Conservation (phyloP, 2,329 filamentous ascomycete genomes). For the Verticillium isaacii region DNA sequence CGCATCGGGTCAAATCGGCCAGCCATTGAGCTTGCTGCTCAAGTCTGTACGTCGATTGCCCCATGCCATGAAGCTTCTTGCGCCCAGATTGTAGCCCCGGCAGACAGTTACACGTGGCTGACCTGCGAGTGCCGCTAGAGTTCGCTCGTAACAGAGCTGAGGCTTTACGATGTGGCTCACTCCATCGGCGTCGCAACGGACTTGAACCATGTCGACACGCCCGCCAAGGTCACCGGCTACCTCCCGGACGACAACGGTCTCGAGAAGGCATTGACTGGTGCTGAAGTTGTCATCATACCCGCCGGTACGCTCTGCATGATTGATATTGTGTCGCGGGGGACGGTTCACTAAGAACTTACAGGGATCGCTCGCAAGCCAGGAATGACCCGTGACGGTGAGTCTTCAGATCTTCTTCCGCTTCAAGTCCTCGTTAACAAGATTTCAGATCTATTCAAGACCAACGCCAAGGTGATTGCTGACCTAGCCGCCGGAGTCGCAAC, state of each 20-base stretch:
- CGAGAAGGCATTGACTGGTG: slow-evolving; percentile 57
- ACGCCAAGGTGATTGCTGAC: slow-evolving; percentile 75
- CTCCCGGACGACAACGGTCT: slow-evolving; percentile 59
- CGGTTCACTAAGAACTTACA: neutral
- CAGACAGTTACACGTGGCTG: neutral
- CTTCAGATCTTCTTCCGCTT: too few species aligned
- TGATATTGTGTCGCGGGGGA: too few species aligned
- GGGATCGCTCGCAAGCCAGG: slow-evolving; percentile 74
- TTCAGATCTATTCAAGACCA: slow-evolving; percentile 62
- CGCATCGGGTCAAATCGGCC: slow-evolving; percentile 6
- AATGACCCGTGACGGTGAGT: slow-evolving; percentile 63
- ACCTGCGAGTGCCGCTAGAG: neutral
- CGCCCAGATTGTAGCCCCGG: too few species aligned
- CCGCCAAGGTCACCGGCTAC: slow-evolving; percentile 68
- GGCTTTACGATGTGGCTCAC: slow-evolving; percentile 12
- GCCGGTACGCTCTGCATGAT: slow-evolving; percentile 35
- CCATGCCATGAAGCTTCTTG: too few species aligned
- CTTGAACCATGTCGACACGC: slow-evolving; percentile 75
- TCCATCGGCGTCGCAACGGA: slow-evolving; percentile 66
- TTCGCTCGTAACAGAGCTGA: slow-evolving; percentile 7
- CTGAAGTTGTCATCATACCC: slow-evolving; percentile 72
- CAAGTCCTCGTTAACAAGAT: neutral
- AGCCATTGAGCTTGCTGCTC: slow-evolving; percentile 6
- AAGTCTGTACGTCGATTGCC: slow-evolving; percentile 2
- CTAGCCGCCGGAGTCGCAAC: slow-evolving; percentile 69